These are phyloP conservation scores for Colletotrichum orchidophilum DNA, from an alignment of 2,329 filamentous ascomycete species.

Conservation along the genomic window DNA sequence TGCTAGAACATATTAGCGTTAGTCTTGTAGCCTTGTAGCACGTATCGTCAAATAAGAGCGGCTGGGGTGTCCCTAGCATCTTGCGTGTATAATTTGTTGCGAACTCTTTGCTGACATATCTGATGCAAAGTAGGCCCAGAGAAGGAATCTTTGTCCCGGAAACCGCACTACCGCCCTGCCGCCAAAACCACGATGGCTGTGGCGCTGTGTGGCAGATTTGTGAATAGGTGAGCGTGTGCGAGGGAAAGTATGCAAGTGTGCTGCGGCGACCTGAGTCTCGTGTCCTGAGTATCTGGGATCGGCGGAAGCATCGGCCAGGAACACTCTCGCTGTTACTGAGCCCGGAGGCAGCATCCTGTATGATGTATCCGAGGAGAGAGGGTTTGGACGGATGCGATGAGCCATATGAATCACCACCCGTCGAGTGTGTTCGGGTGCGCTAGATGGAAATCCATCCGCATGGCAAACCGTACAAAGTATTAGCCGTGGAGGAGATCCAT, in stretches of 20 bases:
- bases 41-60: background rate
- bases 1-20: background rate
- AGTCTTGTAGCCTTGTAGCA: background rate
- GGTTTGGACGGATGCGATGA: background rate
- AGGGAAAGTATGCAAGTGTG: background rate
- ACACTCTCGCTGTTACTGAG: background rate
- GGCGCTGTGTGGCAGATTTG: background rate
- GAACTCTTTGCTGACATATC: constrained; percentile 9
- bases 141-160: background rate
- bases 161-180: background rate
- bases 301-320: background rate
- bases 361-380: background rate
- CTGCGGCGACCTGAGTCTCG: background rate
- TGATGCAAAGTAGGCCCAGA: constrained; percentile 2
- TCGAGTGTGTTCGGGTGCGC: too few relatives aligned
- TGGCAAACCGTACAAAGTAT: too few relatives aligned
- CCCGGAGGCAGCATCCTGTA: background rate
- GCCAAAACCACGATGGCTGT: background rate
- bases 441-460: too few relatives aligned
- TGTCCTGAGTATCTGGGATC: background rate
- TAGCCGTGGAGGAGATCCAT: too few relatives aligned
- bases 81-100: background rate
- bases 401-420: constrained; percentile 7
- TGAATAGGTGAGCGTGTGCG: background rate
- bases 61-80: constrained; percentile 5